Percentiles rank a stretch among this genome's conserved stretches.
These are phyloP conservation scores for Hylodesmum podocarpum DNA, from an alignment of 306 rosid genomes.

Conservation along the genomic window DNA sequence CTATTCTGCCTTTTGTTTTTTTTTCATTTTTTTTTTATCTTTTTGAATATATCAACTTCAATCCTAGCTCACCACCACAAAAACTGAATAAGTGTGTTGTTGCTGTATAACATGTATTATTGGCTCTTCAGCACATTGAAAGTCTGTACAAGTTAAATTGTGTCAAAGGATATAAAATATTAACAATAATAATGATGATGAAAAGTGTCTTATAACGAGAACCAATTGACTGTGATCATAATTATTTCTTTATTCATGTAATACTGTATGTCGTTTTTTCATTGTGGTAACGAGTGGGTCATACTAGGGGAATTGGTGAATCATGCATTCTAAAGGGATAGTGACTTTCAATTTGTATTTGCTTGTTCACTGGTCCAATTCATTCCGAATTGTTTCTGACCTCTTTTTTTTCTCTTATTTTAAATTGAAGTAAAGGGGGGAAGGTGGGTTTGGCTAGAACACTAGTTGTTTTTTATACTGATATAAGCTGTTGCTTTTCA, in stretches of 20 bases:
- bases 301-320: neutral
- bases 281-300: neutral
- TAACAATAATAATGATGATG: neutral
- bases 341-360: neutral
- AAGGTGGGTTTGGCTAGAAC: neutral
- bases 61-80: neutral
- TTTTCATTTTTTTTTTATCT: neutral
- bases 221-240: neutral
- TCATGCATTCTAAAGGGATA: neutral
- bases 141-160: neutral
- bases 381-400: neutral
- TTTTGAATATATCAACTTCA: constrained; percentile 16
- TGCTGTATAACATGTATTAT: neutral
- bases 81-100: neutral
- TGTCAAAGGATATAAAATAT: neutral
- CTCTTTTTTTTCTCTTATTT: neutral
- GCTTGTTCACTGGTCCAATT: neutral
- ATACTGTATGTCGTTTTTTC: neutral
- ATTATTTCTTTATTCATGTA: constrained; percentile 15
- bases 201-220: neutral
- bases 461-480: neutral
- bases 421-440: neutral
- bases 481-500: constrained; percentile 11
- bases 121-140: constrained; percentile 2
- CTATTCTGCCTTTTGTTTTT: neutral